Base-by-base conservation (phyloP, 2,329 filamentous ascomycete genomes). In the Aspergillus bombycis region DNA sequence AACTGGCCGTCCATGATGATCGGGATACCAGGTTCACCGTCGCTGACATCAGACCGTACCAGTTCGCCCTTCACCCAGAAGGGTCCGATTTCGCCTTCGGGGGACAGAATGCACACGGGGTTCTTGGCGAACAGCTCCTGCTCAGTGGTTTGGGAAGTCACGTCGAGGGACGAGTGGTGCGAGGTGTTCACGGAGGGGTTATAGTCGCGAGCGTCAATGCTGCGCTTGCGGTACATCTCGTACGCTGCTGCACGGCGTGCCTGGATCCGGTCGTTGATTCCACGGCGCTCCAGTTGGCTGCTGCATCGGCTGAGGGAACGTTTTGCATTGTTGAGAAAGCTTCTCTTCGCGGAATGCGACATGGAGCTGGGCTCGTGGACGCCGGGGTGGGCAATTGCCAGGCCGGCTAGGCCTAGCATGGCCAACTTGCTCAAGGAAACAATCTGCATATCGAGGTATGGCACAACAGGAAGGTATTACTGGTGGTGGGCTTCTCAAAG, bases 41-140 rank as follows among this genome's bases (percentile, higher is more conserved):
- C 78, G 4, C 64, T 68, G 58, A 80, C 68, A 53, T 81, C 70
- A 4, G 74, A 69, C 28, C 79, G 74, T 45, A 80, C 71, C 16
- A 75, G 67, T 60, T 80, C 78, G 16, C 78, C 77, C n/a, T 68
- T 68, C 16, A 80, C 75, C 62, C 73, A 86, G 75, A 83, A 86
- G 10, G 84, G 84, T 2, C 71, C 68, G 11, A 58, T 77, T 6
- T 80, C 84, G 16, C 81, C 80, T 69, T 86, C 83, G 0, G 84
- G 83, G 30, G 77, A 80, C 34, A 86, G 75, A 19, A 84, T 70
- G 65, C 83, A 86, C 32, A 79, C 43, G 69, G 75, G 23, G 72
- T 67, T 73, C 57, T 68, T 68, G 52, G 62, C 38, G 61, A 75
- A 75, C 16, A 75, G 56, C n/a, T 67, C 65, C 0, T 63, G 59